These are phyloP conservation scores for Blepharisma undulans DNA, from an alignment of 169 alveolate genomes.

Conservation along the genomic window DNA sequence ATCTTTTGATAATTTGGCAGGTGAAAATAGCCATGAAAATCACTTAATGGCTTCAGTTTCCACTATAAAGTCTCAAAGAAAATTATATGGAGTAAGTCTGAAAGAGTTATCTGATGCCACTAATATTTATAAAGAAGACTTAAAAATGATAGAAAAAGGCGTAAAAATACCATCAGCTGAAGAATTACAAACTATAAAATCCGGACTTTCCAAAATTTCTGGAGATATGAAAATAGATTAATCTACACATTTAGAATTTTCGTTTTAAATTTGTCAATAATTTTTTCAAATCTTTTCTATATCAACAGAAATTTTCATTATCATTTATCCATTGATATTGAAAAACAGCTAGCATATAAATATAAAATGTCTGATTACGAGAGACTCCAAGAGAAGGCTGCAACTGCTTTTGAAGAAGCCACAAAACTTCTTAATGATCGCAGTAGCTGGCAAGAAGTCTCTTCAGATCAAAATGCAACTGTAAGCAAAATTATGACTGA, in stretches of 20 bases:
- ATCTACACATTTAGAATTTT: background rate
- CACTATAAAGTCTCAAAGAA: background rate
- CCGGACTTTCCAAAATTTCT: background rate
- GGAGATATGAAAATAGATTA: background rate
- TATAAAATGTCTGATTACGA: background rate
- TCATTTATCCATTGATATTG: background rate
- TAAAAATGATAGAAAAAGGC: background rate
- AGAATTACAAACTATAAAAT: background rate
- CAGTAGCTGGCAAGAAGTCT: constrained; percentile 7
- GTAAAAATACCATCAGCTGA: background rate
- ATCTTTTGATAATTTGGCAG: background rate
- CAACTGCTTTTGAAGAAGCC: background rate
- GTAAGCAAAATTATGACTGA: background rate
- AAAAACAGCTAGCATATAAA: background rate
- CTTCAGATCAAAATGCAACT: background rate
- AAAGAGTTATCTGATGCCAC: background rate
- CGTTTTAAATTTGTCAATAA: background rate
- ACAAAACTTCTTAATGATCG: background rate
- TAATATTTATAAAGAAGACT: background rate
- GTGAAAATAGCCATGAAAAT: background rate
- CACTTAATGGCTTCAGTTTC: background rate
- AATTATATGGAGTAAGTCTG: background rate
- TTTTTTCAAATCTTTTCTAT: background rate
- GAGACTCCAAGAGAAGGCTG: constrained; percentile 16
- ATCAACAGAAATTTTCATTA: background rate